Percentiles rank a stretch among this genome's conserved stretches.
Conservation (phyloP, 75 land plant genomes). For the Cryptomeria japonica region DNA sequence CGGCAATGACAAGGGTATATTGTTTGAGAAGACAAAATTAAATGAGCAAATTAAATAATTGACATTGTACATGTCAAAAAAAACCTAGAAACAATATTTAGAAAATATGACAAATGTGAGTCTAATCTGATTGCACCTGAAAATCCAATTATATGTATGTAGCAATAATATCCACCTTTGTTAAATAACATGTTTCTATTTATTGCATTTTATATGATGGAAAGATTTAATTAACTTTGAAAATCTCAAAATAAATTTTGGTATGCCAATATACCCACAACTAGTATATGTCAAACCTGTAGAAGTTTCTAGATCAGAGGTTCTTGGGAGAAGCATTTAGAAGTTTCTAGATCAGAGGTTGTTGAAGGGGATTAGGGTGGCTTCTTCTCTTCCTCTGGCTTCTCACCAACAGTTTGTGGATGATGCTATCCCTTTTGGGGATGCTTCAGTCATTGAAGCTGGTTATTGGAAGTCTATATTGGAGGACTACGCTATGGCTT, state of each 20-base stretch:
- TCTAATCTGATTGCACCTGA: not conserved
- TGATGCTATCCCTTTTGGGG: too few species aligned
- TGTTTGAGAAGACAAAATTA: not conserved
- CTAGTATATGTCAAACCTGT: not conserved
- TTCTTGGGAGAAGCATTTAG: too few species aligned
- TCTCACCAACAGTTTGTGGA: too few species aligned
- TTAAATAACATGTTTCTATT: not conserved
- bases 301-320: too few species aligned
- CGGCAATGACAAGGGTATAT: slow-evolving; percentile 94
- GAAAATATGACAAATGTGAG: not conserved
- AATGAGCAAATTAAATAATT: not conserved
- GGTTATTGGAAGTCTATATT: too few species aligned
- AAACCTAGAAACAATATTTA: not conserved
- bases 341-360: too few species aligned
- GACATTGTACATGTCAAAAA: not conserved
- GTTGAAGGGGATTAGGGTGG: too few species aligned
- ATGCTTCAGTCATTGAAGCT: too few species aligned
- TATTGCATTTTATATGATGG: not conserved
- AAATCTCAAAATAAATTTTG: not conserved
- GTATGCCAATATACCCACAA: not conserved
- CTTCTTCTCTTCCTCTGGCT: too few species aligned
- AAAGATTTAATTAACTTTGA: not conserved
- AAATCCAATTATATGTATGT: not conserved
- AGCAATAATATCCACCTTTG: not conserved
- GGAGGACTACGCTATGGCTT: too few species aligned